Evolutionary conservation across 139 green algal genomes (phyloP).

Genomic region (Ettlia oleoabundans): DNA sequence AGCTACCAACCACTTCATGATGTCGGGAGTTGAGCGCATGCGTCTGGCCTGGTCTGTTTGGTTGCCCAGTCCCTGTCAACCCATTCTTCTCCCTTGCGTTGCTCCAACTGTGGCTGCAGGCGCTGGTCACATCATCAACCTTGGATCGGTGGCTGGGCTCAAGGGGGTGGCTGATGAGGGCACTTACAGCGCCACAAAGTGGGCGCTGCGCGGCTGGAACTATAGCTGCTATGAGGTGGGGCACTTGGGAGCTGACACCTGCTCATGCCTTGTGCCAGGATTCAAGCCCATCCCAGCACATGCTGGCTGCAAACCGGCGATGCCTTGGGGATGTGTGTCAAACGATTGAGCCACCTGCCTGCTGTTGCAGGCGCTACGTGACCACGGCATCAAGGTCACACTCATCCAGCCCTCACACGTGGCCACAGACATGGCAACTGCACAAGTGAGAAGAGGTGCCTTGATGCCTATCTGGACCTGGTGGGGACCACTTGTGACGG

Average conservation of each 20-base stretch:
- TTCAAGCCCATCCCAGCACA: too few relatives aligned
- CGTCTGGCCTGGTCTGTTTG: not conserved
- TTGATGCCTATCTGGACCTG: too few relatives aligned
- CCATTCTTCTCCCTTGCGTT: not conserved
- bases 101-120: not conserved
- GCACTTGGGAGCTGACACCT: not conserved
- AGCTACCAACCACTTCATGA: too few relatives aligned
- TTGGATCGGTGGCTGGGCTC: constrained; percentile 46
- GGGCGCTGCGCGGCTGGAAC: constrained; percentile 46
- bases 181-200: constrained; percentile 57
- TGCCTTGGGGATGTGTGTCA: too few relatives aligned
- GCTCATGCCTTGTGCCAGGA: too few relatives aligned
- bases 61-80: not conserved
- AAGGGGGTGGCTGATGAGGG: constrained; percentile 38
- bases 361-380: constrained; percentile 18
- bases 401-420: constrained; percentile 54
- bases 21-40: not conserved
- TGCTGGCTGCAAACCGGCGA: too few relatives aligned
- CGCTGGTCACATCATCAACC: constrained; percentile 49
- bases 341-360: too few relatives aligned
- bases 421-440: constrained; percentile 46
- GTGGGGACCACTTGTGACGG: too few relatives aligned
- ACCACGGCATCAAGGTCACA: constrained; percentile 56
- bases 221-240: constrained; percentile 36
- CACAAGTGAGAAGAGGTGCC: too few relatives aligned